A percentile compares a stretch with the other conserved stretches of the same genome.
Conservation (phyloP, 768 basidiomycete genomes). For the Podaxis pistillaris region DNA sequence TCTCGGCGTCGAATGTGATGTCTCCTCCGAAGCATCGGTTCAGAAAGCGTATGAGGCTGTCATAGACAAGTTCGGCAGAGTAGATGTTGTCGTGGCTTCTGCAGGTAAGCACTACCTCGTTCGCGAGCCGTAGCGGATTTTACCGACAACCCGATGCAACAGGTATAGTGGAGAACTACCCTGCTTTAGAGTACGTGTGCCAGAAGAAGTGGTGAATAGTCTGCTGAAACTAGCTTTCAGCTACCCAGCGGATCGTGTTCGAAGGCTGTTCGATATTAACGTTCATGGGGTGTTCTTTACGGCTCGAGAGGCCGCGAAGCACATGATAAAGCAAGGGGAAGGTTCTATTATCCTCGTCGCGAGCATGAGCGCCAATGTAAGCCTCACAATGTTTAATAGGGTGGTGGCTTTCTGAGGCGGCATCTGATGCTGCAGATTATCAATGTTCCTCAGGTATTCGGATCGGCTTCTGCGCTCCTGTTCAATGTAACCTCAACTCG, state of each 20-base stretch:
- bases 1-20: slow-evolving; percentile 83
- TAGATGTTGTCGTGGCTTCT: slow-evolving; percentile 86
- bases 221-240: slow-evolving; percentile 30
- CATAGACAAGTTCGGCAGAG: slow-evolving; percentile 60
- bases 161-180: slow-evolving; percentile 88
- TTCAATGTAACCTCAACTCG: not conserved
- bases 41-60: slow-evolving; percentile 67
- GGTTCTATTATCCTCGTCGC: slow-evolving; percentile 86
- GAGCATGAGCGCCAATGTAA: slow-evolving; percentile 87
- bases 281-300: slow-evolving; percentile 94
- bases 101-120: slow-evolving; percentile 55
- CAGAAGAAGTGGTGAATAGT: not conserved
- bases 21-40: slow-evolving; percentile 79
- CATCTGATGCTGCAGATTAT: slow-evolving; percentile 53
- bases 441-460: slow-evolving; percentile 78
- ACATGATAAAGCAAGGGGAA: slow-evolving; percentile 80
- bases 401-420: not conserved
- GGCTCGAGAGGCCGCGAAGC: slow-evolving; percentile 91
- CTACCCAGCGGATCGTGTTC: slow-evolving; percentile 84
- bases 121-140: not conserved
- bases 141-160: not conserved
- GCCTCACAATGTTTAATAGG: slow-evolving; percentile 9
- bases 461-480: not conserved
- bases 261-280: slow-evolving; percentile 86
- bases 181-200: slow-evolving; percentile 73